These are phyloP conservation scores for Triticum timopheevii DNA, from an alignment of 176 grass and related monocot genomes.

Conservation along the genomic window DNA sequence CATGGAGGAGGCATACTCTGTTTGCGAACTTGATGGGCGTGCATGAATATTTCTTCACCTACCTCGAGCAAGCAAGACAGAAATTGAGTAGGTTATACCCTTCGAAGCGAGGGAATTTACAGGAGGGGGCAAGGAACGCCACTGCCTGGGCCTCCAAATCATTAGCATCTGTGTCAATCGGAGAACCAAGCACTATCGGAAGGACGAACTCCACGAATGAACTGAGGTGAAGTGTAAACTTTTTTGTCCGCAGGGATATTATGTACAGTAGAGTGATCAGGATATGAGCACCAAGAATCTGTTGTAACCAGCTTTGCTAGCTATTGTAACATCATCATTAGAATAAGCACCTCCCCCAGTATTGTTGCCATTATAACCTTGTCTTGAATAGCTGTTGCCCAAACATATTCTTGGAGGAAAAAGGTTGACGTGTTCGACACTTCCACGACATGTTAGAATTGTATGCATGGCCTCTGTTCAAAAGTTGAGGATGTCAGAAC, in stretches of 20 bases:
- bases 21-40: constrained; percentile 57
- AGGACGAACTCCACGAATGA: constrained; percentile 57
- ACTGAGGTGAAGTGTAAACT: constrained; percentile 56
- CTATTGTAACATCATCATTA: constrained; percentile 48
- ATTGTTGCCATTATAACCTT: constrained; percentile 1
- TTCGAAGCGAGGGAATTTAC: constrained; percentile 81
- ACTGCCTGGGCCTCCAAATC: constrained; percentile 86
- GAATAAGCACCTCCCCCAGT: constrained; percentile 38
- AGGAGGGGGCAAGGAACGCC: constrained; percentile 73
- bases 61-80: constrained; percentile 70
- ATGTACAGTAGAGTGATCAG: constrained; percentile 74
- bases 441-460: background rate
- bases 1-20: constrained; percentile 64
- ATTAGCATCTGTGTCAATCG: constrained; percentile 84
- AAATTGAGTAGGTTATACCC: constrained; percentile 56
- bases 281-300: constrained; percentile 51
- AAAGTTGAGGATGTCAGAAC: background rate
- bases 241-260: constrained; percentile 44
- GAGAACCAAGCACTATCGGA: constrained; percentile 64
- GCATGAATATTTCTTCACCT: constrained; percentile 57
- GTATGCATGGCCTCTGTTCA: background rate
- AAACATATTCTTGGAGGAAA: constrained; percentile 23
- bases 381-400: background rate
- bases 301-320: constrained; percentile 54
- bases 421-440: background rate